Percentiles rank a stretch among this genome's conserved stretches.
Evolutionary conservation across 176 grass and related monocot species (phyloP).

Genomic region (Oryza coarctata): DNA sequence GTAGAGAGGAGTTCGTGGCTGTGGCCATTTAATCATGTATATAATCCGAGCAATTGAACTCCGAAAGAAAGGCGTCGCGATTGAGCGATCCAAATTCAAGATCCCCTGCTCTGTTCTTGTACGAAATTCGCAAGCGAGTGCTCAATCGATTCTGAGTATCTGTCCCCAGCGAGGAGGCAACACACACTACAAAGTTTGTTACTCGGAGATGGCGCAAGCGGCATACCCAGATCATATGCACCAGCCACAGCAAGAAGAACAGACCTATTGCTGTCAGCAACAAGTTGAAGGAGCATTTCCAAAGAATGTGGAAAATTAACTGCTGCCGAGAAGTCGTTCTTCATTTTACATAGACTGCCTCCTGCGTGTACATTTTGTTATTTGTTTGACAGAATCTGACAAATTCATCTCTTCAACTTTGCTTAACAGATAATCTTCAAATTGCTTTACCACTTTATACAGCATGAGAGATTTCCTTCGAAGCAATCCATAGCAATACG

Average conservation of each 20-base stretch:
- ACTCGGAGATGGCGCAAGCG: conserved; percentile 59
- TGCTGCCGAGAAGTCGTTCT: not conserved
- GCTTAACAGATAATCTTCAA: conserved; percentile 51
- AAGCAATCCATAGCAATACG: conserved; percentile 39
- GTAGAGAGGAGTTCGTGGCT: no score
- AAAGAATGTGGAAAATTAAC: conserved; percentile 49
- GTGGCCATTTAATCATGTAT: no score
- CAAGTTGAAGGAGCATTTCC: conserved; percentile 42
- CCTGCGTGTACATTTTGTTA: not conserved
- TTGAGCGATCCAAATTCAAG: no score
- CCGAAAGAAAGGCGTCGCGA: no score
- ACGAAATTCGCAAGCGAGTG: no score
- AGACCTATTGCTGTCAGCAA: conserved; percentile 51
- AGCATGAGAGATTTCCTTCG: conserved; percentile 10
- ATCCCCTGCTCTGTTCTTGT: no score
- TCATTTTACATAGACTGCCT: not conserved
- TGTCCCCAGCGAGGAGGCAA: no score
- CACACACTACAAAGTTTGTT: conserved; percentile 74
- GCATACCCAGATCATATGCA: conserved; percentile 86
- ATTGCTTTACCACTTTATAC: conserved; percentile 53
- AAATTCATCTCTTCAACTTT: conserved; percentile 32
- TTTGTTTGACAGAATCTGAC: conserved; percentile 21
- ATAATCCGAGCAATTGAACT: no score
- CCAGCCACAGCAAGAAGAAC: conserved; percentile 86
- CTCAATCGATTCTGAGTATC: no score